Conservation (phyloP, 2,329 filamentous ascomycete genomes). For the Calonectria multiphialidica region DNA sequence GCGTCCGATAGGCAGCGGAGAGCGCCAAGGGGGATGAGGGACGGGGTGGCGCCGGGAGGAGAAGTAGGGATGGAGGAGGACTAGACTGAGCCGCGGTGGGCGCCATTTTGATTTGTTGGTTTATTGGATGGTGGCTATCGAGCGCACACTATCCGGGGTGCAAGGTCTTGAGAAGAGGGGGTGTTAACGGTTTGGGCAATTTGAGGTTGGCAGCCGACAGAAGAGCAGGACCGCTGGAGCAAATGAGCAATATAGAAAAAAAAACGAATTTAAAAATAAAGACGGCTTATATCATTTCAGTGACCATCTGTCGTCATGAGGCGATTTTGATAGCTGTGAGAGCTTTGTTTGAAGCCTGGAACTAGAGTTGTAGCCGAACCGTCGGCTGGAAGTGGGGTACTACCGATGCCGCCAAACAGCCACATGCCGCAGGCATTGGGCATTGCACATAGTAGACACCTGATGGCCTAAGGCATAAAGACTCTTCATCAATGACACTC, state of each 20-base stretch:
- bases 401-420: background rate
- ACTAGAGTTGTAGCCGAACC: background rate
- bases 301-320: background rate
- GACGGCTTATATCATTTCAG: background rate
- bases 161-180: background rate
- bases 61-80: conserved; percentile 57
- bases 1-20: conserved; percentile 69
- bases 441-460: background rate
- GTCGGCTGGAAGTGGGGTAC: background rate
- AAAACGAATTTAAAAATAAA: background rate
- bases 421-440: background rate
- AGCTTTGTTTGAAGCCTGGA: background rate
- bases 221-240: background rate
- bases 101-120: background rate
- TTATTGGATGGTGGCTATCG: background rate
- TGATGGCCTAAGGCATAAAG: background rate
- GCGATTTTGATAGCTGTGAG: background rate
- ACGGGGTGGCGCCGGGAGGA: conserved; percentile 73
- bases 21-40: conserved; percentile 65
- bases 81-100: background rate
- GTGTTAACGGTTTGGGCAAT: background rate
- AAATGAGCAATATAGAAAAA: background rate
- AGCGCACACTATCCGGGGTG: too few species aligned
- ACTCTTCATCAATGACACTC: background rate
- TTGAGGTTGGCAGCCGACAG: background rate